Evolutionary conservation across 108 stramenopile species (phyloP).

Genomic region (Mayamaea pseudoterrestris): DNA sequence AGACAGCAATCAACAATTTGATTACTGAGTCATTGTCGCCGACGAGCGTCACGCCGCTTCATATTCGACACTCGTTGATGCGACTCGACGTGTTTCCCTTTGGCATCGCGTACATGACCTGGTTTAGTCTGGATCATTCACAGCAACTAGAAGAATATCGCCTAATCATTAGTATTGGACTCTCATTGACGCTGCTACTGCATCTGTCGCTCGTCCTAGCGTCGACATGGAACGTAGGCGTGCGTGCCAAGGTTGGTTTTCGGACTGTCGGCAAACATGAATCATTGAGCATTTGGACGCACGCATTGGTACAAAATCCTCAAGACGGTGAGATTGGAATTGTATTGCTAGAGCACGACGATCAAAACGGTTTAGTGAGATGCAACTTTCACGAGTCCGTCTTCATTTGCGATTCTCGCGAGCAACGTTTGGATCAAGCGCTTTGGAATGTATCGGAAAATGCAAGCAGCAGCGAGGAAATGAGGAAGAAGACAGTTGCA

Average conservation of each 20-base stretch:
- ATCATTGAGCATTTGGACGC: slow-evolving; percentile 29
- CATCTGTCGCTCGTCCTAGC: slow-evolving; percentile 23
- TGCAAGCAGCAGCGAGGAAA: too few species aligned
- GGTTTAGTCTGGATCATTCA: slow-evolving; percentile 20
- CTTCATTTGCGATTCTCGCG: slow-evolving; percentile 15
- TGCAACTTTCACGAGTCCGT: slow-evolving; percentile 28
- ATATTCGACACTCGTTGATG: slow-evolving; percentile 17
- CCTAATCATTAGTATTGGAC: slow-evolving; percentile 8
- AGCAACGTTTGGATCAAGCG: too few species aligned
- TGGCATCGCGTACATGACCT: slow-evolving; percentile 21
- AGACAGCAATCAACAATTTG: too few species aligned
- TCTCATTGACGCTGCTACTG: slow-evolving; percentile 12
- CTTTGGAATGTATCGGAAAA: too few species aligned
- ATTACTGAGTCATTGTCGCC: too few species aligned
- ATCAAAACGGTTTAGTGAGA: slow-evolving; percentile 6
- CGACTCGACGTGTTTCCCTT: slow-evolving; percentile 52
- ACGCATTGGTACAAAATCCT: slow-evolving; percentile 22
- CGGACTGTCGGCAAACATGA: background rate
- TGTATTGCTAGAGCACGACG: background rate
- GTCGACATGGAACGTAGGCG: slow-evolving; percentile 33
- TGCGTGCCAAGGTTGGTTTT: slow-evolving; percentile 35
- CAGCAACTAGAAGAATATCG: background rate
- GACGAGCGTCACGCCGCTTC: too few species aligned
- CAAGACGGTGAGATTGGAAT: background rate
- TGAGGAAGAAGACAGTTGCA: slow-evolving; percentile 11